Evolutionary conservation across 78 protist genomes (phyloP), one percentile per base, ranked within the genome.

Genomic region (Dictyostelium citrinum): DNA sequence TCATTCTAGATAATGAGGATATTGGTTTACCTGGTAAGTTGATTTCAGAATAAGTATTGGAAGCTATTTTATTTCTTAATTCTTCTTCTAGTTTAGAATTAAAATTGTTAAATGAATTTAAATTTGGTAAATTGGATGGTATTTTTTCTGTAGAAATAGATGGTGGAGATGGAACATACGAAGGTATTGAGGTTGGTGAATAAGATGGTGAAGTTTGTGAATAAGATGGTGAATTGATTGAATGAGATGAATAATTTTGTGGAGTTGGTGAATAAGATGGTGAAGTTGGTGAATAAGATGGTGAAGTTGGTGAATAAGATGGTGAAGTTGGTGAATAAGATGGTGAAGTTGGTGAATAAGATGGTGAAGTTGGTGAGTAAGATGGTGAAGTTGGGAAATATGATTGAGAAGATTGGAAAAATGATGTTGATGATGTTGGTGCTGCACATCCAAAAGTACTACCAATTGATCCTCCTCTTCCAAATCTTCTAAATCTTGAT

Each of bases 331-430:
- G 84, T 3, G 74, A 33, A 20, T 55, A 33, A 0, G 51, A 16
- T 82, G 90, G 79, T 64, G 90, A 45, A 1, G 90, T 82, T 68
- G 90, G 84, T 3, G 72, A 79, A 14, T 46, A 79, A 2, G 67
- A n/a, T 29, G 43, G 46, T 14, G 51, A 55, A n/a, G 37, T 17
- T 55, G 84, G 79, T 3, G 70, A 24, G 41, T 68, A 68, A 0
- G 35, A 24, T 68, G 79, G 90, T 5, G 79, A 82, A 10, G 90
- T 81, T 81, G 72, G 72, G 2, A 1, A 24, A 61, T 61, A 61
- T 0, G 33, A 29, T 24, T 39, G 43, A 39, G 43, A 39, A 39
- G 2, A 3, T 39, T 39, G 43, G 43, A 39, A 39, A 0, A 39
- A 39, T 39, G 2, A 39, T 39, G 43, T 37, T 37, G 41, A 3